Base-by-base conservation (phyloP, 2,329 filamentous ascomycete genomes). In the Thelonectria discophora region DNA sequence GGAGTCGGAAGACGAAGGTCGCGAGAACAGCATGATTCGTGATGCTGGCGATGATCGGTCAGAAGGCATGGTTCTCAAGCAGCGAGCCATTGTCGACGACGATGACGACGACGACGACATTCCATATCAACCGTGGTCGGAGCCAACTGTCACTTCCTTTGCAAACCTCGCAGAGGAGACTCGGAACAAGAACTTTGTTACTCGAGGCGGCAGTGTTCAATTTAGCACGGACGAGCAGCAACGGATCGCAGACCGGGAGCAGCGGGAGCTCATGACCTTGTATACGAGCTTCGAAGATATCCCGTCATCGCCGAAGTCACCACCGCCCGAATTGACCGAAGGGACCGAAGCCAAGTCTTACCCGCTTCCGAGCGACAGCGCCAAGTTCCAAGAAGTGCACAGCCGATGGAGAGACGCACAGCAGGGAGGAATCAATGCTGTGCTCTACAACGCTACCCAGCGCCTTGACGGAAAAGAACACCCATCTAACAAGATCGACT, bases 41-140 rank as follows among this genome's bases (percentile, higher is more conserved):
- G 90, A 93, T 74, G 89, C 89, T 4, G 85, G 85, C 30, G 90
- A 93, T 72, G 89, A 92, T 69, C 87, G 88, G 51, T 88, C 87
- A 5, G 91, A 92, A 71, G 89, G 91, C 50, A 88, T 90, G 80
- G 87, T 90, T 68, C 78, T 89, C 54, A 89, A 88, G 69, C 81
- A 83, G 65, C 80, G 83, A n/a, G 75, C 74, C 18, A 64, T 73
- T 47, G 78, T 81, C 8, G 80, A 81, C 27, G 79, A 82, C 46
- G 84, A 86, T 2, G 85, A 88, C 0, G 84, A 88, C 11, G 86
- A 90, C 1, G 84, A 86, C 21, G 84, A 86, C 55, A 71, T 82
- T 48, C 80, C 82, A 5, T 81, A 85, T 58, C 79, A 81, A 55
- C 78, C 85, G 52, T 86, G 87, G 82, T 72, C 79, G 42, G 79